phyloP scores from a whole-genome alignment of 768 basidiomycete species.

The Candolleomyces efflorescens region DNA sequence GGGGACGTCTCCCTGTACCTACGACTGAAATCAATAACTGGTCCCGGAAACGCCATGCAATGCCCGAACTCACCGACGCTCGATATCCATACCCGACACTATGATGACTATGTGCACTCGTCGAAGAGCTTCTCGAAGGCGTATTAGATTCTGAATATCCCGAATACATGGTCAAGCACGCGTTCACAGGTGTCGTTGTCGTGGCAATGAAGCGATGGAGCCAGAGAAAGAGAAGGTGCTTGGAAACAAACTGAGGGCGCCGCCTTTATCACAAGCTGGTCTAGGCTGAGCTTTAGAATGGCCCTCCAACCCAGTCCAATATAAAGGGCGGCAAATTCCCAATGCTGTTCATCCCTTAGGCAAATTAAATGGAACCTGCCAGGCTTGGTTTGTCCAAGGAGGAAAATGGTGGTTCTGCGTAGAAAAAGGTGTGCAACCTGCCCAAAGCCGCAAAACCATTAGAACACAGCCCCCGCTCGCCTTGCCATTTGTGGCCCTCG shows the following conservation, averaged over 20 bases:
- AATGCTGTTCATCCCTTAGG: not conserved
- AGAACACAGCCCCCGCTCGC: too few species aligned
- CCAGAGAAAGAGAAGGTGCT: not conserved
- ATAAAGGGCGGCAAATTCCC: not conserved
- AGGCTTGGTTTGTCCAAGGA: too few species aligned
- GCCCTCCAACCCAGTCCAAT: not conserved
- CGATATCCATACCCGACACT: not conserved
- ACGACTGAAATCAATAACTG: not conserved
- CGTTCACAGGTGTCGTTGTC: not conserved
- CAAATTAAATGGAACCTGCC: not conserved
- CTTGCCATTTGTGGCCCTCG: too few species aligned
- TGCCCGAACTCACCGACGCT: not conserved
- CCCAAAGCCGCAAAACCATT: too few species aligned
- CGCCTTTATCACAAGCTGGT: not conserved
- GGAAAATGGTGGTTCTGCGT: too few species aligned
- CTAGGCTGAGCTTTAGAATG: not conserved
- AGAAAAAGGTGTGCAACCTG: too few species aligned
- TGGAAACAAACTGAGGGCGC: not conserved
- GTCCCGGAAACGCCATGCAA: not conserved
- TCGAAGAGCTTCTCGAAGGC: not conserved
- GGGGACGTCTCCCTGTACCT: conserved; percentile 43
- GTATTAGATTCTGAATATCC: not conserved
- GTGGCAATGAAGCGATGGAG: not conserved
- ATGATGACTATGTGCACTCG: not conserved
- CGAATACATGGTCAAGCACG: not conserved